Evolutionary conservation across 176 grass and related monocot genomes (phyloP).

Genomic region (Secale cereale): DNA sequence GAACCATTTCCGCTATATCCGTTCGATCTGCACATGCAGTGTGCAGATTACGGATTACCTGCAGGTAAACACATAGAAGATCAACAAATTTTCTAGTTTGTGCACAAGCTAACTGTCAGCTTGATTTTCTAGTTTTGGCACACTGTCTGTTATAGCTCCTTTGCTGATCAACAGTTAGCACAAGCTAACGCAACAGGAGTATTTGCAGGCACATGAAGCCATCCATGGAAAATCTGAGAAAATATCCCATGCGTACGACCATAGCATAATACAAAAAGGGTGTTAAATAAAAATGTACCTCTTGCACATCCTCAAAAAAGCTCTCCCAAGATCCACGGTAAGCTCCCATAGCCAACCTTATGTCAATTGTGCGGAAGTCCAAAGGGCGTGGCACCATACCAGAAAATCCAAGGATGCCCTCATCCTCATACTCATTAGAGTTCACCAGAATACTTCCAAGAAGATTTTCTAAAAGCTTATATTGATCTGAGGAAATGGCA

Average conservation of each 20-base stretch:
- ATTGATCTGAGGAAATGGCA: slow-evolving; percentile 70
- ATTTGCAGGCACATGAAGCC: background rate
- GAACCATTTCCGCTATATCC: slow-evolving; percentile 63
- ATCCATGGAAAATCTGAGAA: background rate
- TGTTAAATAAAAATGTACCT: slow-evolving; percentile 52
- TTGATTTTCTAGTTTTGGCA: too few relatives aligned
- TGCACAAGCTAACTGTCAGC: background rate
- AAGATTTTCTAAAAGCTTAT: slow-evolving; percentile 82
- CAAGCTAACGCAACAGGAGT: too few relatives aligned
- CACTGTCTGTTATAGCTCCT: too few relatives aligned
- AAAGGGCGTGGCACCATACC: slow-evolving; percentile 90
- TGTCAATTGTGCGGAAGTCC: slow-evolving; percentile 94
- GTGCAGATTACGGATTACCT: slow-evolving; percentile 80
- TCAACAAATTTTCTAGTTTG: too few relatives aligned
- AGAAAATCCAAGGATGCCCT: slow-evolving; percentile 94
- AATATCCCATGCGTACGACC: background rate
- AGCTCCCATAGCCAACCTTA: slow-evolving; percentile 83
- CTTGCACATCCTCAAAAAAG: slow-evolving; percentile 87
- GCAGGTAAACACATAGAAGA: slow-evolving; percentile 18
- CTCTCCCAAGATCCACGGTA: slow-evolving; percentile 80
- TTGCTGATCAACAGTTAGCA: too few relatives aligned
- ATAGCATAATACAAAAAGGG: slow-evolving; percentile 25
- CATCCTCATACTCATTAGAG: slow-evolving; percentile 87
- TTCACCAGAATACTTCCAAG: slow-evolving; percentile 75
- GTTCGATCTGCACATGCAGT: slow-evolving; percentile 62